These are phyloP conservation scores for Globisporangium irregulare DNA, from an alignment of 352 stramenopile species.

Conservation along the genomic window DNA sequence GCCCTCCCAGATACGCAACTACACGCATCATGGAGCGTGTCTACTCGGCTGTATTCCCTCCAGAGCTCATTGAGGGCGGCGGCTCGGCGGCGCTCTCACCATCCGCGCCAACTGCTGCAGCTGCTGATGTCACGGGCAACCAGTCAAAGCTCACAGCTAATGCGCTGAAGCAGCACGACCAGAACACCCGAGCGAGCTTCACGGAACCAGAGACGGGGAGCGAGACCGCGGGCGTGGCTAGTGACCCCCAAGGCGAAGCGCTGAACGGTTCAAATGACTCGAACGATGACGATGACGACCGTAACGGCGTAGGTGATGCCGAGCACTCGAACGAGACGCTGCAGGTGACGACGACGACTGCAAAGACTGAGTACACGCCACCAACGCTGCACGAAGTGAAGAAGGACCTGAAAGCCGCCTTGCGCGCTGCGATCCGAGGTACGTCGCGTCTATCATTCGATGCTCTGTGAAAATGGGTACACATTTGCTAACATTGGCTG, in stretches of 20 bases:
- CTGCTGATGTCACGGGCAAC: neutral
- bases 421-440: conserved; percentile 39
- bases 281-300: neutral
- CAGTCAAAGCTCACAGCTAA: conserved; percentile 47
- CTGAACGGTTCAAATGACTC: conserved; percentile 1
- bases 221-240: neutral
- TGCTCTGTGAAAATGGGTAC: too few relatives aligned
- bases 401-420: conserved; percentile 41
- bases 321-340: conserved; percentile 20
- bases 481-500: neutral
- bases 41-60: conserved; percentile 81
- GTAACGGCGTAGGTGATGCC: neutral
- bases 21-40: conserved; percentile 63
- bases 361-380: conserved; percentile 22
- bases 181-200: conserved; percentile 22
- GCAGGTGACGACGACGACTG: conserved; percentile 14
- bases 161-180: conserved; percentile 55
- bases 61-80: conserved; percentile 24
- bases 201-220: conserved; percentile 10
- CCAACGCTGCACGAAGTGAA: conserved; percentile 24
- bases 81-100: neutral
- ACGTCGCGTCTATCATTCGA: neutral
- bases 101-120: neutral
- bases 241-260: neutral
- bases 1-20: neutral